A percentile compares a stretch with the other conserved stretches of the same genome.
These are phyloP conservation scores for Calcarisporium arbuscula DNA, from an alignment of 2,329 filamentous ascomycete genomes.

Conservation along the genomic window DNA sequence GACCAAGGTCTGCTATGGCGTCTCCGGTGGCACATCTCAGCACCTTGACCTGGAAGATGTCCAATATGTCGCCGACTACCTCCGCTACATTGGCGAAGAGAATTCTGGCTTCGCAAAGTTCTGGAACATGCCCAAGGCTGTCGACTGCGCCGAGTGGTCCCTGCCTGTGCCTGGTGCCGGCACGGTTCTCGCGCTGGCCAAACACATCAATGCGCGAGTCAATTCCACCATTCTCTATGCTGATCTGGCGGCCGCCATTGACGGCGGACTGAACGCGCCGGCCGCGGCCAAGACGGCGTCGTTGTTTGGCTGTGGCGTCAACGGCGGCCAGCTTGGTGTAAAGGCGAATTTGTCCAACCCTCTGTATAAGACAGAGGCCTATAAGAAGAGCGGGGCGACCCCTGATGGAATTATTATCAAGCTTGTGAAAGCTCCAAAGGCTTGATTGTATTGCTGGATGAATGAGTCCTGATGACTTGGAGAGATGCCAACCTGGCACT, in stretches of 20 bases:
- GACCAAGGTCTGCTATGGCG: constrained; percentile 13
- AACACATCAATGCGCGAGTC: constrained; percentile 15
- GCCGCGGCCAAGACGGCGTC: constrained; percentile 5
- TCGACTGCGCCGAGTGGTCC: constrained; percentile 18
- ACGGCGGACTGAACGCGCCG: constrained; percentile 13
- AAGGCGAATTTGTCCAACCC: constrained; percentile 10
- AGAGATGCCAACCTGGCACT: too few species aligned
- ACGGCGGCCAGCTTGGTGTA: constrained; percentile 17
- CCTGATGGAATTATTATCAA: constrained; percentile 21
- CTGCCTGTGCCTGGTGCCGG: constrained; percentile 9
- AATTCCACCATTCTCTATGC: constrained; percentile 17
- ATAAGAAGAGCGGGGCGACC: constrained; percentile 8
- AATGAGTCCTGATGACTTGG: too few species aligned
- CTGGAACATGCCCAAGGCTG: constrained; percentile 13
- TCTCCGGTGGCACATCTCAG: constrained; percentile 12
- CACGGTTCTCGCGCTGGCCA: constrained; percentile 15
- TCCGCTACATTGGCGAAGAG: constrained; percentile 7
- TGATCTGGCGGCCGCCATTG: constrained; percentile 21
- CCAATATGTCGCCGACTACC: constrained; percentile 12
- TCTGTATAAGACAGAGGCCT: constrained; percentile 7
- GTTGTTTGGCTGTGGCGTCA: constrained; percentile 20
- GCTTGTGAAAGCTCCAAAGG: constrained; percentile 13
- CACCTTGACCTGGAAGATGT: constrained; percentile 13
- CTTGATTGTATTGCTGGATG: not conserved
- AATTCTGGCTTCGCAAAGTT: constrained; percentile 7